phyloP scores from a whole-genome alignment of 257 asterid genomes.

The Nicotiana tomentosiformis region DNA sequence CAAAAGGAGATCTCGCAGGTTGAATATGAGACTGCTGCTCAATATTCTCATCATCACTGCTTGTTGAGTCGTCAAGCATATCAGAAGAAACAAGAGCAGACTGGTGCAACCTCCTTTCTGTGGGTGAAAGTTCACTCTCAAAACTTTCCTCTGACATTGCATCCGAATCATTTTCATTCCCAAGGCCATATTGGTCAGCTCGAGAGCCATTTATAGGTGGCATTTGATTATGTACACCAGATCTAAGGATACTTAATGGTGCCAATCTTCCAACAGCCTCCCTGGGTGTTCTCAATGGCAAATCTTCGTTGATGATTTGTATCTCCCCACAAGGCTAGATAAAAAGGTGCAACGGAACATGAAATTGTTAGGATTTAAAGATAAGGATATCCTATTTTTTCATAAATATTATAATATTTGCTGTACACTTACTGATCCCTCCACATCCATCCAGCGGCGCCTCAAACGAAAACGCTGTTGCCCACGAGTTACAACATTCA shows the following conservation, averaged over 20 bases:
- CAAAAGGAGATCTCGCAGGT: slow-evolving; percentile 32
- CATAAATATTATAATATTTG: neutral
- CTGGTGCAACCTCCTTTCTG: slow-evolving; percentile 73
- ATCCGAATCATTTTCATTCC: slow-evolving; percentile 70
- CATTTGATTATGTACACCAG: slow-evolving; percentile 12
- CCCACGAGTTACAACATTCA: slow-evolving; percentile 88
- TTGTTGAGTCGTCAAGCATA: slow-evolving; percentile 40
- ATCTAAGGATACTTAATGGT: slow-evolving; percentile 45
- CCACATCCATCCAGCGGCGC: slow-evolving; percentile 78
- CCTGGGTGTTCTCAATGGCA: slow-evolving; percentile 74
- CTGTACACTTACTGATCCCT: slow-evolving; percentile 64
- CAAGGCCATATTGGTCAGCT: slow-evolving; percentile 26
- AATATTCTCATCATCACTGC: slow-evolving; percentile 75
- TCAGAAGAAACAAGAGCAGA: slow-evolving; percentile 56
- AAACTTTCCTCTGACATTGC: slow-evolving; percentile 81
- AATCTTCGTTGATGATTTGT: slow-evolving; percentile 78
- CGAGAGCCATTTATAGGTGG: slow-evolving; percentile 22
- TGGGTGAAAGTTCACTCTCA: slow-evolving; percentile 70
- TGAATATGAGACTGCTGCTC: slow-evolving; percentile 26
- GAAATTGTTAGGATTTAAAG: neutral
- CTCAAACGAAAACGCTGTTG: slow-evolving; percentile 87
- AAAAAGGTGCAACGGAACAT: neutral
- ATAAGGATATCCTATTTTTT: neutral
- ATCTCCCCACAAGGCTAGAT: slow-evolving; percentile 79
- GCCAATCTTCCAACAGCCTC: slow-evolving; percentile 75